Evolutionary conservation across 2,329 filamentous ascomycete genomes (phyloP).

Genomic region (Leptographium procerum): DNA sequence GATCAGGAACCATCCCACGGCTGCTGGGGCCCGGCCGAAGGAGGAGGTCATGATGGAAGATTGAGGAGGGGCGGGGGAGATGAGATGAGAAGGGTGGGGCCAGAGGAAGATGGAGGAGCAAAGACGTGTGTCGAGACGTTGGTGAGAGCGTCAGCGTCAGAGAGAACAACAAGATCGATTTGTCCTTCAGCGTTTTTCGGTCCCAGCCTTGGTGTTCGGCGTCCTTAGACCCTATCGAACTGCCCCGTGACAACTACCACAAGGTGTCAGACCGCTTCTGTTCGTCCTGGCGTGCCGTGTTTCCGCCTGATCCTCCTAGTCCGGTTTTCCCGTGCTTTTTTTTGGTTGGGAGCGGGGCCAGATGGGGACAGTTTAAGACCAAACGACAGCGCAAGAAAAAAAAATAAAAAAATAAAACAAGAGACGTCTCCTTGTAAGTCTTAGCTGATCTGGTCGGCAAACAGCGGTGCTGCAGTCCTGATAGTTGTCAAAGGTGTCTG

Average conservation of each 20-base stretch:
- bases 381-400: neutral
- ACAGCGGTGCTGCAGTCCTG: neutral
- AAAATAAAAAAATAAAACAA: neutral
- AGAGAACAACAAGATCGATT: too few species aligned
- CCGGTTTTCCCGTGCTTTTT: neutral
- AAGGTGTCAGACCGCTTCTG: neutral
- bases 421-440: neutral
- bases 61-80: neutral
- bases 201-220: too few species aligned
- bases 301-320: neutral
- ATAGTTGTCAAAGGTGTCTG: neutral
- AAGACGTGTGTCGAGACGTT: neutral
- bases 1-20: slow-evolving; percentile 34
- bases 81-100: neutral
- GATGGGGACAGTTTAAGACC: too few species aligned
- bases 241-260: neutral
- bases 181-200: too few species aligned
- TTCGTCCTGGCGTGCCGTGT: too few species aligned
- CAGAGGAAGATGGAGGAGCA: neutral
- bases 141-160: too few species aligned
- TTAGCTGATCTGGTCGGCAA: neutral
- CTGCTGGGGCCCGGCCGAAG: slow-evolving; percentile 7
- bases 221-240: too few species aligned
- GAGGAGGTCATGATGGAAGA: neutral
- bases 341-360: slow-evolving; percentile 7